phyloP scores from a whole-genome alignment of 78 protist genomes.

The Cavenderia fasciculata region DNA sequence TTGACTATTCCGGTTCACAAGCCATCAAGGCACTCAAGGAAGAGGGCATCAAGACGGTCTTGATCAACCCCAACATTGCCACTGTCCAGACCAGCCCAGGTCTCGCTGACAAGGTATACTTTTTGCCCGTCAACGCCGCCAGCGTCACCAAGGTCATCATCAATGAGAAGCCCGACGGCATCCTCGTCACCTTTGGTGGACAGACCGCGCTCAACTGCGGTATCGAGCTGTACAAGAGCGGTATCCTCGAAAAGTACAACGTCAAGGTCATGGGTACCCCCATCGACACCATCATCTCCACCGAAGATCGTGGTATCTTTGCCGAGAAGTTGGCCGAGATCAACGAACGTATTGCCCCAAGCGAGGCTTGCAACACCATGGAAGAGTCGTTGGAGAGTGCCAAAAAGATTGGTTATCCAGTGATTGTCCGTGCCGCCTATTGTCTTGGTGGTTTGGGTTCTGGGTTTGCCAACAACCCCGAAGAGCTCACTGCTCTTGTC shows the following conservation, averaged over 20 bases:
- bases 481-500: conserved; percentile 75
- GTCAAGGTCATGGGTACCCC: conserved; percentile 96
- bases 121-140: conserved; percentile 95
- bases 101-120: conserved; percentile 96
- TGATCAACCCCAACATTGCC: conserved; percentile 98
- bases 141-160: conserved; percentile 90
- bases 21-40: conserved; percentile 97
- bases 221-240: conserved; percentile 86
- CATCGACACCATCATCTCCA: conserved; percentile 86
- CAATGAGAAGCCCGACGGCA: conserved; percentile 96
- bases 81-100: conserved; percentile 96
- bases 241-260: conserved; percentile 79
- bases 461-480: conserved; percentile 93
- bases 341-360: conserved; percentile 88
- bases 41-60: conserved; percentile 92
- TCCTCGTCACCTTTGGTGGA: conserved; percentile 97
- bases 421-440: conserved; percentile 96
- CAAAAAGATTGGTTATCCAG: conserved; percentile 89
- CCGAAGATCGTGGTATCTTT: conserved; percentile 98
- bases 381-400: conserved; percentile 81
- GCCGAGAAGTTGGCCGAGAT: conserved; percentile 88
- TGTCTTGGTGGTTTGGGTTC: conserved; percentile 98
- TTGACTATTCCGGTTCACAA: conserved; percentile 98
- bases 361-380: conserved; percentile 77
- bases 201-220: conserved; percentile 99